phyloP scores from a whole-genome alignment of 2,329 filamentous ascomycete genomes.

The Colletotrichum sp. region DNA sequence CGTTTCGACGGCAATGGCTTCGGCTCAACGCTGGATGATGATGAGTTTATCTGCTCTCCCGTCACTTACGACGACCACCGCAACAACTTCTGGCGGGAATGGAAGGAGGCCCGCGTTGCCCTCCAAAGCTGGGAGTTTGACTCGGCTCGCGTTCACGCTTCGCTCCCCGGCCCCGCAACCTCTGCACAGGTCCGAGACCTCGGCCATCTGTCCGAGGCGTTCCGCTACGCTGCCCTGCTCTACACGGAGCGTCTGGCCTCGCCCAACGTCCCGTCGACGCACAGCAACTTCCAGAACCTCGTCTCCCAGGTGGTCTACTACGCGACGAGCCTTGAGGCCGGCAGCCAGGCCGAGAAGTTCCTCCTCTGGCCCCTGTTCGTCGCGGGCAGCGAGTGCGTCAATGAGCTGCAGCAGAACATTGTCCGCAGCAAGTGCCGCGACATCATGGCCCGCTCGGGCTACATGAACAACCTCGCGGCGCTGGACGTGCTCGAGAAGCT shows the following conservation, averaged over 20 bases:
- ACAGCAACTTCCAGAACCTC: constrained; percentile 81
- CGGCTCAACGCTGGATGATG: constrained; percentile 57
- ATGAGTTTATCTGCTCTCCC: constrained; percentile 53
- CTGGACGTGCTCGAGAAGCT: constrained; percentile 85
- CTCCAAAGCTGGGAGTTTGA: constrained; percentile 85
- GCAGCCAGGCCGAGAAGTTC: constrained; percentile 80
- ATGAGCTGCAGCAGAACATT: constrained; percentile 77
- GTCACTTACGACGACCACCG: constrained; percentile 62
- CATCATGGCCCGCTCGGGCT: constrained; percentile 87
- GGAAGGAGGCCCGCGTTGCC: constrained; percentile 78
- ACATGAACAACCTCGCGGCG: constrained; percentile 90
- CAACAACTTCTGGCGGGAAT: constrained; percentile 81
- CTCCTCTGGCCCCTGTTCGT: constrained; percentile 94
- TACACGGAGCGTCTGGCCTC: constrained; percentile 89
- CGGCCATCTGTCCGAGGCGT: constrained; percentile 84
- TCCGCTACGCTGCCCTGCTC: constrained; percentile 86
- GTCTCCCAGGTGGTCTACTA: constrained; percentile 85
- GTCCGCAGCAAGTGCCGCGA: constrained; percentile 83
- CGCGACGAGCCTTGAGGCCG: constrained; percentile 77
- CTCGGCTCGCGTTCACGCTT: constrained; percentile 52
- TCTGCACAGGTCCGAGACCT: constrained; percentile 74
- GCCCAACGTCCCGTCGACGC: constrained; percentile 73
- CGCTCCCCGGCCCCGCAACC: constrained; percentile 54
- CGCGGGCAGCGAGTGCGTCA: constrained; percentile 86
- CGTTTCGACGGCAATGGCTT: constrained; percentile 74